These are phyloP conservation scores for Phytophthora sansomeana DNA, from an alignment of 352 stramenopile species.

Conservation along the genomic window DNA sequence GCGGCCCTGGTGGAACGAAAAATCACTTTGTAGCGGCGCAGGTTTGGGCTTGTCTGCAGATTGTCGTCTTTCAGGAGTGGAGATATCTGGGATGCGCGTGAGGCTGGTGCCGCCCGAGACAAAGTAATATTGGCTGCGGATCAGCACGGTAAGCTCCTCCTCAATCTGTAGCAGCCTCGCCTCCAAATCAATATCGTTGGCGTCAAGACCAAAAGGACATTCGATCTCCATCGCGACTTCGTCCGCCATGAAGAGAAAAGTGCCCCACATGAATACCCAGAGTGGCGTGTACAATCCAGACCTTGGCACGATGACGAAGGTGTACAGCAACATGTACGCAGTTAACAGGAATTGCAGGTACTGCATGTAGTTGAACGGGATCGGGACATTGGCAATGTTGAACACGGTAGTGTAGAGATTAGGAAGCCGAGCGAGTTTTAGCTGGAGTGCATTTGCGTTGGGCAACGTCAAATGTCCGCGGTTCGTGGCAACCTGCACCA, in stretches of 20 bases:
- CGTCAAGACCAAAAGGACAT: slow-evolving; percentile 79
- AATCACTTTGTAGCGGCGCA: slow-evolving; percentile 25
- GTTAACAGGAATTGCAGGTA: slow-evolving; percentile 77
- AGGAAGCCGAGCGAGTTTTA: slow-evolving; percentile 73
- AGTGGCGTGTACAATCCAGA: slow-evolving; percentile 79
- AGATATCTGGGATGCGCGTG: slow-evolving; percentile 27
- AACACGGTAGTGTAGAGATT: slow-evolving; percentile 84
- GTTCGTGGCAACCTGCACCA: slow-evolving; percentile 72
- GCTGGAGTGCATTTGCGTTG: slow-evolving; percentile 68
- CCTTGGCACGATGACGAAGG: slow-evolving; percentile 81
- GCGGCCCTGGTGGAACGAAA: slow-evolving; percentile 79
- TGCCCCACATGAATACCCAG: slow-evolving; percentile 84
- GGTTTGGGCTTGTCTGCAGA: slow-evolving; percentile 20
- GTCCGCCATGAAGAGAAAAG: slow-evolving; percentile 85
- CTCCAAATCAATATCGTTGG: slow-evolving; percentile 87
- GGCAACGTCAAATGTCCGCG: slow-evolving; percentile 62
- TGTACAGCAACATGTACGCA: slow-evolving; percentile 85
- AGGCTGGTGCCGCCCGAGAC: slow-evolving; percentile 63
- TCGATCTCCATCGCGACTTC: slow-evolving; percentile 89
- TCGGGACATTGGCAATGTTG: slow-evolving; percentile 87
- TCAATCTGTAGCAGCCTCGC: slow-evolving; percentile 78
- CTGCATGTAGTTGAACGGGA: slow-evolving; percentile 90
- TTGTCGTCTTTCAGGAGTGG: slow-evolving; percentile 5
- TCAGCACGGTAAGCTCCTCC: slow-evolving; percentile 81
- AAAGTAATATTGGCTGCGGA: slow-evolving; percentile 87